Evolutionary conservation across 2,329 filamentous ascomycete species (phyloP).

Genomic region (Dactylonectria macrodidyma): DNA sequence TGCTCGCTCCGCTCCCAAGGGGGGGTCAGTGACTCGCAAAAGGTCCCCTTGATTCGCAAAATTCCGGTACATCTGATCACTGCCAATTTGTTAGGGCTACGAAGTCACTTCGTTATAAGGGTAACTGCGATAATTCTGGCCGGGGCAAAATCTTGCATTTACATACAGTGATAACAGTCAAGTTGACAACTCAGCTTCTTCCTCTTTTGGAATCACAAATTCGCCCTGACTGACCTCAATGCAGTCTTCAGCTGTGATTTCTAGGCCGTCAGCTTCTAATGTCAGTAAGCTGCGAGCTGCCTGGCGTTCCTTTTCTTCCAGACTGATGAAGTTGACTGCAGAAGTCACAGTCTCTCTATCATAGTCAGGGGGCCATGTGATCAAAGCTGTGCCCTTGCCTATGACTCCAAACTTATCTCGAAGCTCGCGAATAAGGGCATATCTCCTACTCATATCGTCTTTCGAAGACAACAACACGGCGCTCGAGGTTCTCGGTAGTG

Average conservation of each 20-base stretch:
- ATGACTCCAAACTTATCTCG: not conserved
- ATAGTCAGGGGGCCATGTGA: not conserved
- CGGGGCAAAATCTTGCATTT: constrained; percentile 4
- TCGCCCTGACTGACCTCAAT: constrained; percentile 8
- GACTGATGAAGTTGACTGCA: not conserved
- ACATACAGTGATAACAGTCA: not conserved
- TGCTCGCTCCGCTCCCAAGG: no score
- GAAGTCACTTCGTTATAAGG: no score
- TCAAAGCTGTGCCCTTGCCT: not conserved
- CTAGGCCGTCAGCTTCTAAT: constrained; percentile 5
- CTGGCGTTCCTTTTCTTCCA: constrained; percentile 10
- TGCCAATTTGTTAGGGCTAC: no score
- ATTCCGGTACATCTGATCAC: no score
- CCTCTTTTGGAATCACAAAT: constrained; percentile 2
- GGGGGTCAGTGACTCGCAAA: no score
- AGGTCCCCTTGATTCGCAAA: no score
- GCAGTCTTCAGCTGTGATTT: constrained; percentile 5
- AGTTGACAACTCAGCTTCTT: constrained; percentile 1
- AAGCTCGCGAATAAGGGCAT: not conserved
- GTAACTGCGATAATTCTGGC: not conserved
- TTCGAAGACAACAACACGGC: not conserved
- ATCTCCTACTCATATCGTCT: not conserved
- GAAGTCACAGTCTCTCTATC: not conserved
- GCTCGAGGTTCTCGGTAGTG: no score
- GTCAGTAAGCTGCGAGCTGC: not conserved